Percentiles rank a stretch among this genome's conserved stretches.
phyloP scores from a whole-genome alignment of 495 filamentous ascomycete species.

The Xylaria cubensis region DNA sequence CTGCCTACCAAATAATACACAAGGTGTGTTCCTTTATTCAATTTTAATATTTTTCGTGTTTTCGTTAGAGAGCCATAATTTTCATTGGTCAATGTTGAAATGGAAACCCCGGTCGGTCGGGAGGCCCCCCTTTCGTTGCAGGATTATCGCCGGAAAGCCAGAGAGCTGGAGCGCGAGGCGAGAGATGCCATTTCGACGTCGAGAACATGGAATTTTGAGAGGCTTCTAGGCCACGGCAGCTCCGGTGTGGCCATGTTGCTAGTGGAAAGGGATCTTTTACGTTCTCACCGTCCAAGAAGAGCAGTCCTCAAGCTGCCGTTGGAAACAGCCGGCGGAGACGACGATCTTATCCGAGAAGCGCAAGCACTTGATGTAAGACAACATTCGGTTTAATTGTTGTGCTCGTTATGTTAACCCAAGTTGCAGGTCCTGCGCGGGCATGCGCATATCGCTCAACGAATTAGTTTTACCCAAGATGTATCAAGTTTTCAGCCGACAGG shows the following conservation, averaged over 20 bases:
- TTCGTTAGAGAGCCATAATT: not conserved
- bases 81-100: not conserved
- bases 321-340: not conserved
- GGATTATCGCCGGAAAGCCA: not conserved
- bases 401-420: slow-evolving; percentile 1
- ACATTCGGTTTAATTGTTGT: not conserved
- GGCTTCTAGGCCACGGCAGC: slow-evolving; percentile 10
- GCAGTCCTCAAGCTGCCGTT: slow-evolving; percentile 16
- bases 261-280: not conserved
- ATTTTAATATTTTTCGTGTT: not conserved
- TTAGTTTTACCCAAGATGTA: not conserved
- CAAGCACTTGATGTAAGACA: slow-evolving; percentile 1
- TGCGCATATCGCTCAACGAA: slow-evolving; percentile 8
- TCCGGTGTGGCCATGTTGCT: slow-evolving; percentile 12
- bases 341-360: not conserved
- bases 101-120: not conserved
- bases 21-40: not conserved
- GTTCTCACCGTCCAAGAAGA: not conserved
- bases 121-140: not conserved
- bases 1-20: not conserved
- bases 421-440: slow-evolving; percentile 3
- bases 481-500: slow-evolving; percentile 5
- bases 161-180: not conserved
- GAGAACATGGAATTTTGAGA: slow-evolving; percentile 17
- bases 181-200: not conserved